A percentile compares a stretch with the other conserved stretches of the same genome.
Conservation (phyloP, 2,329 filamentous ascomycete genomes). For the Chaetomium olivaceum region DNA sequence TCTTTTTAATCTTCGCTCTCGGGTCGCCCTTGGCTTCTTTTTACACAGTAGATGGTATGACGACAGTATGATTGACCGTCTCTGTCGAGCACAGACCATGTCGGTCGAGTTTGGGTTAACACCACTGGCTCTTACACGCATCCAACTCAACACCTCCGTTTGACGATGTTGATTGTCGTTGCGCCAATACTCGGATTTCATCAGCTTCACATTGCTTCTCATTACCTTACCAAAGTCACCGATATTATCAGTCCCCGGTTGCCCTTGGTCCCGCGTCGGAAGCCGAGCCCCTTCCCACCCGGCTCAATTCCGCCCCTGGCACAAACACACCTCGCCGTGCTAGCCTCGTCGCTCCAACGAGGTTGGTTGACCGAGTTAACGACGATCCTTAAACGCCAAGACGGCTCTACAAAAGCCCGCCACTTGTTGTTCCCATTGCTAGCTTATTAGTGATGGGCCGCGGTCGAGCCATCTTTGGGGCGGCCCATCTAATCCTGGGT, state of each 20-base stretch:
- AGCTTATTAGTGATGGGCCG: not conserved
- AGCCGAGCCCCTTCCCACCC: not conserved
- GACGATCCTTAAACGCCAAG: not conserved
- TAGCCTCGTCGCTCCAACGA: not conserved
- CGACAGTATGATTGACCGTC: not conserved
- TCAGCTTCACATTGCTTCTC: not conserved
- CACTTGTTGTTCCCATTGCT: not conserved
- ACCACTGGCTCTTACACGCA: not conserved
- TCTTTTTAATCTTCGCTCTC: not conserved
- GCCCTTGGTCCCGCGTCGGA: not conserved
- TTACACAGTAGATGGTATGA: not conserved
- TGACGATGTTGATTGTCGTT: not conserved
- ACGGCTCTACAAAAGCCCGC: slow-evolving; percentile 4
- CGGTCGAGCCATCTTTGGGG: not conserved
- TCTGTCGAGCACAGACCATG: not conserved
- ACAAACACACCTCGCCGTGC: no score
- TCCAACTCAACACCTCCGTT: no score
- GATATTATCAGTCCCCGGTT: not conserved
- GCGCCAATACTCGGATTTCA: no score
- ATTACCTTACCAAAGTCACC: not conserved
- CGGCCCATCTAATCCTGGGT: not conserved
- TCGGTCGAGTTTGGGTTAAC: not conserved
- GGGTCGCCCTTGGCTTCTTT: not conserved
- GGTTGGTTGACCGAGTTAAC: not conserved
- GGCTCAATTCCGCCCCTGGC: not conserved